Base-by-base conservation (phyloP, 306 rosid species). In the Vigna radiata region DNA sequence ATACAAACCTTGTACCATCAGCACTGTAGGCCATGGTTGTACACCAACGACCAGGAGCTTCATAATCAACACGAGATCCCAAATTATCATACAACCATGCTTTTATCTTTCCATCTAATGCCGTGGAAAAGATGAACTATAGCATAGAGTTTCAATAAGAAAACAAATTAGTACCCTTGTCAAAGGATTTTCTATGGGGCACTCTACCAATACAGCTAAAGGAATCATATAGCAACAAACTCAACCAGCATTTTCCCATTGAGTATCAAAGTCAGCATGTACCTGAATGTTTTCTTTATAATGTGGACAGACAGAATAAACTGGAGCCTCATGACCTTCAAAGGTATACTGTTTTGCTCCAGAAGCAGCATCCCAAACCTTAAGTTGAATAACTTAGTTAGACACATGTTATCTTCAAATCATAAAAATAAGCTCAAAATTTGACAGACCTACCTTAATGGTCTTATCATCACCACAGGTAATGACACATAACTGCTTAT, bases 41-140 rank as follows among this genome's bases (percentile, higher is more conserved):
- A 92, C 97, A 95, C 97, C 97, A 95, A 43, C 92, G 93, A 65
- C 98, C 98, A 78, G 97, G 98, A 84, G 98, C 98, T 50, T 92
- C 93, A 85, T 95, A 95, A 80, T 95, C 98, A 88, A 95, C 98
- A 75, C 98, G 95, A 82, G 98, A 95, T 77, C 98, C 98, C 96
- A 95, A 77, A 87, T 95, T 95, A 84, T 95, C 97, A 84, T 95
- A 95, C 80, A 95, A 65, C 98, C 98, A 95, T 72, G 98, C 98
- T 81, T 95, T 95, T 73, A 95, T 95, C 83, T 90, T 94, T 83
- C 97, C 98, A 79, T 92, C 98, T 82, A 94, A 65, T 68, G 98
- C 97, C 1, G 98, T 92, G 67, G 97, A 92, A 86, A 94, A 94
- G 83, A 92, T 94, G 78, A 92, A 94, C 98, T 92, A 55, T 76